A percentile compares a stretch with the other conserved stretches of the same genome.
Evolutionary conservation across 2,329 filamentous ascomycete species (phyloP).

Genomic region (Talaromyces albobiverticillius): DNA sequence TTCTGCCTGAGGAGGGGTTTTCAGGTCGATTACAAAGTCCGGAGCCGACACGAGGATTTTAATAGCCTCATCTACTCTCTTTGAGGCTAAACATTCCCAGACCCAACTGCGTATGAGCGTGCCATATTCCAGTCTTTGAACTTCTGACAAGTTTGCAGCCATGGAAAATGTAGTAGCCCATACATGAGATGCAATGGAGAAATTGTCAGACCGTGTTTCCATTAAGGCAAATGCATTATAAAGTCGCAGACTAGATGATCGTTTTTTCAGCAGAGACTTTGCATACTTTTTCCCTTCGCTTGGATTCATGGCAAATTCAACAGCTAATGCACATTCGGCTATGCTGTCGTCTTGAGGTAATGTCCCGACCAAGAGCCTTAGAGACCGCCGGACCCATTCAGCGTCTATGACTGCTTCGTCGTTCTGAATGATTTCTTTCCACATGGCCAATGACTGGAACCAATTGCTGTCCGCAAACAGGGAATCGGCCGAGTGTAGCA

Average conservation of each 20-base stretch:
- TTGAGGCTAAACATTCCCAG: conserved; percentile 62
- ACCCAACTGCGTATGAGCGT: conserved; percentile 62
- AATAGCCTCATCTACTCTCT: conserved; percentile 35
- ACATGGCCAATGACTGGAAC: conserved; percentile 38
- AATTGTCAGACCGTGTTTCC: conserved; percentile 60
- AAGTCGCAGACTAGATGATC: conserved; percentile 61
- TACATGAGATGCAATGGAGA: conserved; percentile 60
- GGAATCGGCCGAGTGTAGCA: conserved; percentile 48
- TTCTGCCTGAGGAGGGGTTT: conserved; percentile 19
- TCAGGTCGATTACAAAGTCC: conserved; percentile 33
- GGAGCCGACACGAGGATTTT: conserved; percentile 40
- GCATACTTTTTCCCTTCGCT: conserved; percentile 64
- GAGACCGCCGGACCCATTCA: conserved; percentile 50
- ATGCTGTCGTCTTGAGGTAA: conserved; percentile 50
- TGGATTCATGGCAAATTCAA: conserved; percentile 59
- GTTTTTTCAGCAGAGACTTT: conserved; percentile 69
- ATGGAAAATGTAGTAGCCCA: conserved; percentile 66
- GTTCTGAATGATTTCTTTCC: conserved; percentile 24
- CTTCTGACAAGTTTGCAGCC: conserved; percentile 40
- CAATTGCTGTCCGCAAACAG: conserved; percentile 53
- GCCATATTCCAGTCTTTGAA: conserved; percentile 36
- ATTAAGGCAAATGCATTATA: conserved; percentile 79
- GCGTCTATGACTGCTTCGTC: conserved; percentile 36
- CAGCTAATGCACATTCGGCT: conserved; percentile 67
- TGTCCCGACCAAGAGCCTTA: conserved; percentile 57